These are phyloP conservation scores for Hypoxylon crocopeplum DNA, from an alignment of 495 filamentous ascomycete genomes.

Conservation along the genomic window DNA sequence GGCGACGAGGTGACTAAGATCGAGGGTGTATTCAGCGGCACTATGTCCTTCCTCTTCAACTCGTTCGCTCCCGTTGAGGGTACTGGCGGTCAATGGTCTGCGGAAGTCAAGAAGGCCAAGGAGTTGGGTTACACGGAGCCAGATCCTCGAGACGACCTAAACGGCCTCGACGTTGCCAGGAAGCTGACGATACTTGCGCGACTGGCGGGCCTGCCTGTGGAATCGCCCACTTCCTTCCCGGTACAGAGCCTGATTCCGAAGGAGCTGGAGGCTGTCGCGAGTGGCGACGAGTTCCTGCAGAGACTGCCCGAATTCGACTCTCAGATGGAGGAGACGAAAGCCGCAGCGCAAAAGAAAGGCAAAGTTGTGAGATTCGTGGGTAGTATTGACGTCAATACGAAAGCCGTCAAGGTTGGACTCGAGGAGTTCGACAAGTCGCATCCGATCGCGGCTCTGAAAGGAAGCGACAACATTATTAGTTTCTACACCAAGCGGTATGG, in stretches of 20 bases:
- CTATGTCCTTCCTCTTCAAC: conserved; percentile 97
- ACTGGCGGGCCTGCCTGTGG: conserved; percentile 76
- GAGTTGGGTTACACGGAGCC: conserved; percentile 97
- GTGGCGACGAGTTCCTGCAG: conserved; percentile 81
- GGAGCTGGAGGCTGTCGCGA: conserved; percentile 74
- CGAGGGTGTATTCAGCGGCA: conserved; percentile 96
- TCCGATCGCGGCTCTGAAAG: conserved; percentile 90
- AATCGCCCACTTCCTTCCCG: conserved; percentile 82
- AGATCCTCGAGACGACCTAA: conserved; percentile 93
- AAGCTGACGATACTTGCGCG: conserved; percentile 94
- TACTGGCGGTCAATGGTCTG: conserved; percentile 77
- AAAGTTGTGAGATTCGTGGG: conserved; percentile 96
- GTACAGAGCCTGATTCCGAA: conserved; percentile 89
- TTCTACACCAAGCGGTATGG: conserved; percentile 97
- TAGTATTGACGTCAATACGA: conserved; percentile 79
- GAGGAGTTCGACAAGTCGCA: conserved; percentile 83
- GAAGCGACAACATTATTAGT: conserved; percentile 97
- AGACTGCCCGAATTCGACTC: conserved; percentile 77
- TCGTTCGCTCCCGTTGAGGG: conserved; percentile 81
- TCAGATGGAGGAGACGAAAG: conserved; percentile 83
- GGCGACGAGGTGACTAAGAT: conserved; percentile 88
- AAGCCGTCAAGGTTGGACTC: conserved; percentile 84
- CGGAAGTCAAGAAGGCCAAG: conserved; percentile 87
- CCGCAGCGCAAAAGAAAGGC: conserved; percentile 76
- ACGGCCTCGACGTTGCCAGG: conserved; percentile 94